A percentile compares a stretch with the other conserved stretches of the same genome.
Evolutionary conservation across 768 basidiomycete genomes (phyloP).

Genomic region (Tulasnella sp.): DNA sequence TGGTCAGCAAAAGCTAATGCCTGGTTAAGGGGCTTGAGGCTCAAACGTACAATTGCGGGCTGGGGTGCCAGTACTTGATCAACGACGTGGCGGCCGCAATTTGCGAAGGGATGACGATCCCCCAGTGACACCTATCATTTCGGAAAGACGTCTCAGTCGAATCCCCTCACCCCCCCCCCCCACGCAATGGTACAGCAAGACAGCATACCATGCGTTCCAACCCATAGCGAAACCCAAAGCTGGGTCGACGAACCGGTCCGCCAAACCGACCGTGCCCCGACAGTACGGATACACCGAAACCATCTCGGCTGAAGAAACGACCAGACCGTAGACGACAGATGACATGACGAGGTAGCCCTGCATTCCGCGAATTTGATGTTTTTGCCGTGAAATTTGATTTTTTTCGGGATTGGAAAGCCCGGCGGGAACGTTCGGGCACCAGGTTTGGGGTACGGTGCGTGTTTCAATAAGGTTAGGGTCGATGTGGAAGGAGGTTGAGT

Average conservation of each 20-base stretch:
- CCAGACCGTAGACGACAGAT: constrained; percentile 6
- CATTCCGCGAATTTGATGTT: background rate
- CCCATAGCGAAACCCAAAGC: constrained; percentile 29
- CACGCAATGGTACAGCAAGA: no score
- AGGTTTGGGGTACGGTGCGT: no score
- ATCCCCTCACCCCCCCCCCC: no score
- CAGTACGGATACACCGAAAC: constrained; percentile 22
- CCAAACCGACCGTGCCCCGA: constrained; percentile 21
- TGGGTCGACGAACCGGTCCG: constrained; percentile 27
- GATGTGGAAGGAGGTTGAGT: no score
- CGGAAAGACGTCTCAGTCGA: background rate
- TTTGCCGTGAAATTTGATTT: background rate
- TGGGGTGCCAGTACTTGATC: constrained; percentile 20
- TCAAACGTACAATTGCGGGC: background rate
- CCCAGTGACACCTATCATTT: constrained; percentile 19
- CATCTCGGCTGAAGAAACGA: constrained; percentile 28
- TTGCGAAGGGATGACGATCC: constrained; percentile 23
- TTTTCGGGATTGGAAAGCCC: no score
- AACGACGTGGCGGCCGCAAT: constrained; percentile 15
- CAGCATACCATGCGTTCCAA: constrained; percentile 30
- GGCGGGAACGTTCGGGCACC: no score
- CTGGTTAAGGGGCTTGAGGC: background rate
- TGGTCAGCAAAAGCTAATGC: background rate
- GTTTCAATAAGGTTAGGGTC: no score
- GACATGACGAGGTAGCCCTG: constrained; percentile 22